phyloP scores from a whole-genome alignment of 495 filamentous ascomycete genomes.

The Tuber borchii region DNA sequence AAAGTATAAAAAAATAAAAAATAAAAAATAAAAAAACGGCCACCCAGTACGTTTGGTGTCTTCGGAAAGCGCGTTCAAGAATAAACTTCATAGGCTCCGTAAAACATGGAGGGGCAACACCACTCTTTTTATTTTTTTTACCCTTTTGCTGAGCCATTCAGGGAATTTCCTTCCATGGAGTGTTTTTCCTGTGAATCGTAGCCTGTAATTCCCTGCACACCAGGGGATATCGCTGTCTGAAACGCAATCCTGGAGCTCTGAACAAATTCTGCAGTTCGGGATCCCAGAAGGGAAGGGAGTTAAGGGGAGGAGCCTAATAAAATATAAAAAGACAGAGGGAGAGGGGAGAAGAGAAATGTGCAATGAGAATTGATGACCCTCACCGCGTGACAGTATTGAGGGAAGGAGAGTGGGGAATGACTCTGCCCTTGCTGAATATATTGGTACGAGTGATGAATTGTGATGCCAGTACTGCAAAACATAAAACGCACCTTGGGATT shows the following conservation, averaged over 20 bases:
- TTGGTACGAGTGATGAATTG: not conserved
- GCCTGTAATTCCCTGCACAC: not conserved
- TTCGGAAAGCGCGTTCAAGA: slow-evolving; percentile 3
- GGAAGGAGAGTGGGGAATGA: not conserved
- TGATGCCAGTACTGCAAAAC: not conserved
- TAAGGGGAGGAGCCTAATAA: not conserved
- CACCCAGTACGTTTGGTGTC: not conserved
- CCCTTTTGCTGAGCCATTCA: not conserved
- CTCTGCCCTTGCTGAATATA: not conserved
- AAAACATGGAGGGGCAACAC: slow-evolving; percentile 1
- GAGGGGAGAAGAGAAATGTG: not conserved
- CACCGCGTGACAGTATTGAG: not conserved
- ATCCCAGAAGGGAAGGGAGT: not conserved
- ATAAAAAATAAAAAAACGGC: not conserved
- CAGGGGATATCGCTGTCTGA: slow-evolving; percentile 2
- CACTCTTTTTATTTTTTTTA: not conserved
- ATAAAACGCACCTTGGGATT: not conserved
- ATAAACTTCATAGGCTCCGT: slow-evolving; percentile 1
- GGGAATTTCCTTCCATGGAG: not conserved
- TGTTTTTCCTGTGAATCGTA: not conserved
- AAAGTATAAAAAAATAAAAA: not conserved
- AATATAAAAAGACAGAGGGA: not conserved
- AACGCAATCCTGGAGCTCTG: not conserved
- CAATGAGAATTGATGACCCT: not conserved
- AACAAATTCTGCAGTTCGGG: not conserved